phyloP scores from a whole-genome alignment of 2,329 filamentous ascomycete genomes.

The Phyllosticta ampelicida region DNA sequence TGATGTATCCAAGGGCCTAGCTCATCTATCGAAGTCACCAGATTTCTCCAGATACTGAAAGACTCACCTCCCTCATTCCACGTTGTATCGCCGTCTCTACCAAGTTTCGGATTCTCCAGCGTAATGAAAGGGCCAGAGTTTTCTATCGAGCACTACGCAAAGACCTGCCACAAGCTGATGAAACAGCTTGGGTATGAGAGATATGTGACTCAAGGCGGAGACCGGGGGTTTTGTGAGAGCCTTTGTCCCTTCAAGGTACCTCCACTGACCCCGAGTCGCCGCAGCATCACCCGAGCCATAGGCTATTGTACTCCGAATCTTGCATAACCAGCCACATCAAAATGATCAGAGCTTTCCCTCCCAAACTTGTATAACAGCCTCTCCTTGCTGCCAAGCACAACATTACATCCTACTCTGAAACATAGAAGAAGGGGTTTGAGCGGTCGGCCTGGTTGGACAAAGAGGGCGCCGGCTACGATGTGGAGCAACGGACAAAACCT shows the following conservation, averaged over 20 bases:
- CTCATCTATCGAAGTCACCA: constrained; percentile 55
- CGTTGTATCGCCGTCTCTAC: constrained; percentile 44
- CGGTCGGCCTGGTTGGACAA: constrained; percentile 47
- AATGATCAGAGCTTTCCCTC: constrained; percentile 39
- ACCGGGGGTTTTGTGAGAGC: constrained; percentile 54
- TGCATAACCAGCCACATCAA: constrained; percentile 54
- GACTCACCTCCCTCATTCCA: constrained; percentile 38
- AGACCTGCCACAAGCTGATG: constrained; percentile 59
- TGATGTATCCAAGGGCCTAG: constrained; percentile 45
- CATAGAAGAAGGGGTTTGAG: constrained; percentile 42
- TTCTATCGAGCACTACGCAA: constrained; percentile 49
- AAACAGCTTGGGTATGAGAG: constrained; percentile 51
- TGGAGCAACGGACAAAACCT: constrained; percentile 55
- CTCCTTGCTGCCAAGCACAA: constrained; percentile 47
- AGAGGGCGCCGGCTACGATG: constrained; percentile 49
- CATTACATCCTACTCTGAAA: constrained; percentile 41
- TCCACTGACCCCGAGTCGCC: background rate
- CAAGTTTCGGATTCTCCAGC: constrained; percentile 46
- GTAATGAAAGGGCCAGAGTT: constrained; percentile 45
- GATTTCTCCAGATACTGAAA: constrained; percentile 43
- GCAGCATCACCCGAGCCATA: constrained; percentile 48
- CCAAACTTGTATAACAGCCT: constrained; percentile 43
- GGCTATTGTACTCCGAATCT: constrained; percentile 46
- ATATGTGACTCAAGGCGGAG: constrained; percentile 49
- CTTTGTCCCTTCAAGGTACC: background rate